A percentile compares a stretch with the other conserved stretches of the same genome.
Evolutionary conservation across 2,329 filamentous ascomycete species (phyloP).

Genomic region (Nothophaeocryptopus gaeumannii): DNA sequence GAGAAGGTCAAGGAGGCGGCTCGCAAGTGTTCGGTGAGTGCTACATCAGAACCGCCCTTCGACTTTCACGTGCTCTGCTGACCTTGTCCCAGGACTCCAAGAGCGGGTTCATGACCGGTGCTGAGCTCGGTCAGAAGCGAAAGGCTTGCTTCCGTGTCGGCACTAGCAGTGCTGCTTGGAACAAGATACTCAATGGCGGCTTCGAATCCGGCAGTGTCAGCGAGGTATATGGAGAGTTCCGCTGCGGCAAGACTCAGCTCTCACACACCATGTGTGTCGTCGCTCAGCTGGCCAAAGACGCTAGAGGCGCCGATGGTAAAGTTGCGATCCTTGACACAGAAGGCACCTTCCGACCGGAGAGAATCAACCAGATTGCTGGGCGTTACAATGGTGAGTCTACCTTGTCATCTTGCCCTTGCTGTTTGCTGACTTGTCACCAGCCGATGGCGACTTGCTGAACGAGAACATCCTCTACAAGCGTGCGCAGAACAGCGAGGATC

Average conservation of each 20-base stretch:
- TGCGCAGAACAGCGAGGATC: conserved; percentile 64
- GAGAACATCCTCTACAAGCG: conserved; percentile 67
- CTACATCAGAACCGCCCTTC: neutral
- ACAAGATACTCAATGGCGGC: conserved; percentile 60
- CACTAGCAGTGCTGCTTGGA: conserved; percentile 68
- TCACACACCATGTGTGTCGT: conserved; percentile 67
- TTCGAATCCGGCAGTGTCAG: conserved; percentile 70
- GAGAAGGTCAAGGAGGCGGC: conserved; percentile 69
- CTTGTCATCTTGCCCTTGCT: neutral
- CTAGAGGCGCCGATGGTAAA: conserved; percentile 66
- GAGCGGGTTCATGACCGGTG: conserved; percentile 63
- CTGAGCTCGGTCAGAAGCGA: conserved; percentile 61
- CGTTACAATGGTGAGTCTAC: conserved; percentile 53
- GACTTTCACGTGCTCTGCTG: conserved; percentile 5
- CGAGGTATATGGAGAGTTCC: conserved; percentile 61
- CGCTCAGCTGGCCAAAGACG: conserved; percentile 54
- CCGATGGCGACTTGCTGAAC: conserved; percentile 57
- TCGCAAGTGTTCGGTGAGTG: conserved; percentile 56
- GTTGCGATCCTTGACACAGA: conserved; percentile 68
- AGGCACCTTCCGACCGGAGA: conserved; percentile 65
- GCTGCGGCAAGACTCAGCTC: conserved; percentile 68
- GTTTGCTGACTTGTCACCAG: conserved; percentile 25
- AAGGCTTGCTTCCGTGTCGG: conserved; percentile 64
- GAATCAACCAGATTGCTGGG: conserved; percentile 65
- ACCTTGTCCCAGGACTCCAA: conserved; percentile 50